Conservation (phyloP, 2,329 filamentous ascomycete species). For the Alternaria angustiovoidea region DNA sequence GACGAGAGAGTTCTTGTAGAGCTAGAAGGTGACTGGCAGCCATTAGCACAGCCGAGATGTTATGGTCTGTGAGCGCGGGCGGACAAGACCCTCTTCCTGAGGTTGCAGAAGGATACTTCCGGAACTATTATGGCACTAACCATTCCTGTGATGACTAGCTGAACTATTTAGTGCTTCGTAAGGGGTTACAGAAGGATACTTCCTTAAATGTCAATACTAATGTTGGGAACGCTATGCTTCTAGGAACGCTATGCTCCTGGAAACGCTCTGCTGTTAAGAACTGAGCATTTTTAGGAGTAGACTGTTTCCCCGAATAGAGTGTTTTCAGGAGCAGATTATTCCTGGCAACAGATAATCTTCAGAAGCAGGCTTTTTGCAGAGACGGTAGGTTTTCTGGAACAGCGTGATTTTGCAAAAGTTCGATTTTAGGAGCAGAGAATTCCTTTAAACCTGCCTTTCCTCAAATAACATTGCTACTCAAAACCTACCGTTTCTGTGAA, state of each 20-base stretch:
- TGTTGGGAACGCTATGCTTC: background rate
- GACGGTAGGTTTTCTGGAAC: too few relatives aligned
- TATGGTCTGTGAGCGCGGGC: background rate
- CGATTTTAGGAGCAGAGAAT: too few relatives aligned
- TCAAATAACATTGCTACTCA: too few relatives aligned
- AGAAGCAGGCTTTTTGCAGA: too few relatives aligned
- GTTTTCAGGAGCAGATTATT: too few relatives aligned
- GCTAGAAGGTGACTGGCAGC: constrained; percentile 3
- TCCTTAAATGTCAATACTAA: background rate
- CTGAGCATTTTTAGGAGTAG: too few relatives aligned
- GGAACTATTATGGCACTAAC: background rate
- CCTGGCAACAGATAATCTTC: too few relatives aligned
- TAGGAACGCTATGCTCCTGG: background rate
- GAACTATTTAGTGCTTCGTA: background rate
- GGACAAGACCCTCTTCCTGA: background rate
- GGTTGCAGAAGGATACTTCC: background rate
- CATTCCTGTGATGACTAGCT: background rate
- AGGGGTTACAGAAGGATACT: background rate
- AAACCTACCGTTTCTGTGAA: too few relatives aligned
- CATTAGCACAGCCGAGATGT: background rate
- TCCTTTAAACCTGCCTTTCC: too few relatives aligned
- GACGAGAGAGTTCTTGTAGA: background rate
- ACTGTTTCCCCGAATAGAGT: too few relatives aligned
- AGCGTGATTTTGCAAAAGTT: too few relatives aligned
- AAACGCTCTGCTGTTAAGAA: constrained; percentile 10